Base-by-base conservation (phyloP, 441 rosid genomes). In the Metrosideros polymorpha region DNA sequence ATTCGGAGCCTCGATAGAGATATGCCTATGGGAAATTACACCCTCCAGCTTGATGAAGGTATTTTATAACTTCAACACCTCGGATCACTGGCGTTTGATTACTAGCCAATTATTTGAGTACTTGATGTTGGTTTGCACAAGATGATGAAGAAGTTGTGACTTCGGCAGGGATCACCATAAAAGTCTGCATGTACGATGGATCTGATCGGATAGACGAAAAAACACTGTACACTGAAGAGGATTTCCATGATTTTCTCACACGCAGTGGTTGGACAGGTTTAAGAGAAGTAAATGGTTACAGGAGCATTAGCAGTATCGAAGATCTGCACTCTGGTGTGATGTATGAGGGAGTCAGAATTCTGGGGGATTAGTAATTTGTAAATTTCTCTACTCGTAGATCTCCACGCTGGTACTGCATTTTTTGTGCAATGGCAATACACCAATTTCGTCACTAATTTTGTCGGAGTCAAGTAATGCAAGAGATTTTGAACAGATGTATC, bases 21-120 rank as follows among this genome's bases (percentile, higher is more conserved):
- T 89, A 97, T 98, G 99, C 99, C 99, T 84, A 45, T 94, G 84
- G 99, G 98, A 76, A 96, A 89, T 90, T 96, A 97, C 91, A 92
- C 89, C 27, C 98, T 98, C 84, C 96, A 92, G 90, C 93, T 98
- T 12, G 98, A 97, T 90, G 94, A 95, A 91, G 99, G 98, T 96
- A 90, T 35, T 71, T 39, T 39, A 39, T 71, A 71, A 42, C n/a
- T 71, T 71, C 47, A 71, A 71, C 47, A 19, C 79, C 79, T 71
- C n/a, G 6, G 79, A 71, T 71, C 47, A 35, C 79, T 71, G 79
- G 79, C n/a, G 7, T 71, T 39, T 39, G 47, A 71, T 71, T 39
- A 43, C 9, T 39, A 71, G n/a, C 79, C 17, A 3, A 71, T 39
- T 39, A 22, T 35, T 71, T 71, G 79, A 71, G 47, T 55, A 71